Base-by-base conservation (phyloP, 2,329 filamentous ascomycete species). In the Trichoderma harzianum region DNA sequence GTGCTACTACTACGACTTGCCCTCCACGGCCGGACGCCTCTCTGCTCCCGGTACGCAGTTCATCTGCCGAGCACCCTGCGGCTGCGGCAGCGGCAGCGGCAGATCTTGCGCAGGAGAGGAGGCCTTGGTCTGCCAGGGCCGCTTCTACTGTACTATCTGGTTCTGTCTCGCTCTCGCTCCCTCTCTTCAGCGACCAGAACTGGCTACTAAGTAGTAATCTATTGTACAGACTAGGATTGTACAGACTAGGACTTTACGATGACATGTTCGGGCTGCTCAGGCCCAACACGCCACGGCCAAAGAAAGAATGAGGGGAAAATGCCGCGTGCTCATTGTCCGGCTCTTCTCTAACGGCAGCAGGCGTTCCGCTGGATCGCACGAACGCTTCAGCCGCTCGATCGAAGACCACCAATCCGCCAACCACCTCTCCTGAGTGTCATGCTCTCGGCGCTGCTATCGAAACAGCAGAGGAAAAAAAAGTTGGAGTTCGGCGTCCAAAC, bases 21-120 rank as follows among this genome's bases (percentile, higher is more conserved):
- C 53, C 53, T 60, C 55, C 60, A 43, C 24, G 12, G 34, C 67
- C 60, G 21, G 34, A 65, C 62, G 69, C 69, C 69, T 71, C 69
- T 58, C 24, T 63, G 43, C 55, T 51, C 53, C 63, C 64, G 70
- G 64, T 69, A 68, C 39, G 57, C 69, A 71, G 43, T 61, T 69
- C 62, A 72, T 70, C 66, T 72, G 71, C 71, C 71, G 70, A 61
- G 43, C 53, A 47, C 66, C 39, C 58, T 68, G 61, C 66, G 64
- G 70, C 58, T 68, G 61, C 66, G 64, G 70, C 57, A 57, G 55
- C 60, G 70, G 70, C 57, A 69, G 58, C 60, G 70, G 70, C 57
- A 69, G 58, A 72, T 69, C 58, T 60, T 55, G 55, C 65, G 34
- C 57, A 69, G 32, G 26, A 68, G 65, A 57, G 34, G 34, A 62